Evolutionary conservation across 306 rosid species (phyloP).

Genomic region (Casuarina cunninghamiana): DNA sequence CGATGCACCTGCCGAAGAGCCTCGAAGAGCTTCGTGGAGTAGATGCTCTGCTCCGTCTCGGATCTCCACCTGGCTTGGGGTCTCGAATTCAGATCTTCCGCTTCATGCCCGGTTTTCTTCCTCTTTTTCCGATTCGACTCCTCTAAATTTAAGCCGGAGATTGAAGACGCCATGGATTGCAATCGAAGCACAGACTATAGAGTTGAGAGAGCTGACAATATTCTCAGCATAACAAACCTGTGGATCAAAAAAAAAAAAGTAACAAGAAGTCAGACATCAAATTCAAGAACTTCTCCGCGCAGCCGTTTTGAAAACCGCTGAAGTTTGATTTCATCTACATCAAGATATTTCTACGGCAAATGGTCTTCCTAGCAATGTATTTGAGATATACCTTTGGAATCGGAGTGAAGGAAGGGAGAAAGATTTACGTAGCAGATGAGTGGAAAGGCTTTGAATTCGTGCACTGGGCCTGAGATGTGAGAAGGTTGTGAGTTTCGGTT

Average conservation of each 20-base stretch:
- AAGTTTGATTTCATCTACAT: too few relatives aligned
- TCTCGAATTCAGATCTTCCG: conserved; percentile 12
- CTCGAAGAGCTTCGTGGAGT: conserved; percentile 59
- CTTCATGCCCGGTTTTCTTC: conserved; percentile 35
- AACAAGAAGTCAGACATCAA: neutral
- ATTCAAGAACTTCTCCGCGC: too few relatives aligned
- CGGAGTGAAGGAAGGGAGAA: too few relatives aligned
- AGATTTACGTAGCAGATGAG: neutral
- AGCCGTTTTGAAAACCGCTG: too few relatives aligned
- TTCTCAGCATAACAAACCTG: neutral
- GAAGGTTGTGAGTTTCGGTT: neutral
- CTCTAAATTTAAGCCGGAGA: conserved; percentile 29
- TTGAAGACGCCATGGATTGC: conserved; percentile 37
- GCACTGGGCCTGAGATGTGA: neutral
- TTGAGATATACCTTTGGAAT: neutral
- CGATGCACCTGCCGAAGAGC: conserved; percentile 53
- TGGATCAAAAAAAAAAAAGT: neutral
- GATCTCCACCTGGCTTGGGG: conserved; percentile 63
- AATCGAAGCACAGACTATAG: neutral
- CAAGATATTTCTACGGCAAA: too few relatives aligned
- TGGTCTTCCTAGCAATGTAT: neutral
- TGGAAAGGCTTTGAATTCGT: neutral
- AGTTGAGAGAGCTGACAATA: neutral
- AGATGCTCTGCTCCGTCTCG: conserved; percentile 62
- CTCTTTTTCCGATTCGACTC: conserved; percentile 56